Base-by-base conservation (phyloP, 768 basidiomycete species). In the Pisolithus marmoratus region DNA sequence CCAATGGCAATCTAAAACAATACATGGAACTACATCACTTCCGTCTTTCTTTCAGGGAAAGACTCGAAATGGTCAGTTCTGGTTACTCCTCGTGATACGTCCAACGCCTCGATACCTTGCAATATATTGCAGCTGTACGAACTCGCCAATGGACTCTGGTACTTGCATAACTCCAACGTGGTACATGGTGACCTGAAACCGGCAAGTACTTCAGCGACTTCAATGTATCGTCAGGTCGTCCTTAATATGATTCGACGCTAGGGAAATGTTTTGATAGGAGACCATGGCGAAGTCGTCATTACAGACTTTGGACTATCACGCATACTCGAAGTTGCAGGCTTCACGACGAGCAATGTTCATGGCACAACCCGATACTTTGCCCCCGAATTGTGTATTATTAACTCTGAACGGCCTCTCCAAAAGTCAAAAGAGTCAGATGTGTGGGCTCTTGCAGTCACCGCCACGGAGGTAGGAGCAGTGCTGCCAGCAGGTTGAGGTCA, bases 341-440 rank as follows among this genome's bases (percentile, higher is more conserved):
- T 69, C 46, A 72, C 72, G 9, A 70, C 73, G 1, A 66, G 62
- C 17, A 55, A 61, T 19, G 54, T 64, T 3, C 69, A 68, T n/a
- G 64, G 64, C 15, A 74, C 72, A 6, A 60, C 64, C 36, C 63
- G 72, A 29, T 75, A 74, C 59, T 74, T 74, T 69, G 70, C 72
- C 6, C 59, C 60, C 4, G 73, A 74, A 48, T 59, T 75, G 41
- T 47, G 57, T 48, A 14, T 22, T 42, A 22, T 54, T 34, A 29
- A 52, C 29, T 34, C 46, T 49, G 47, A 23, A 53, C 55, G 50
- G 23, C 50, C 54, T 22, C 51, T 54, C 37, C 56, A 57, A 24
- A 60, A 58, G 14, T 70, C 72, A 12, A 26, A 17, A 43, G 54
- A 53, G 24, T 60, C 67, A 2, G 73, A 74, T 53, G 51, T 65